Evolutionary conservation across 352 stramenopile genomes (phyloP).

Genomic region (Phytopythium aichiense): DNA sequence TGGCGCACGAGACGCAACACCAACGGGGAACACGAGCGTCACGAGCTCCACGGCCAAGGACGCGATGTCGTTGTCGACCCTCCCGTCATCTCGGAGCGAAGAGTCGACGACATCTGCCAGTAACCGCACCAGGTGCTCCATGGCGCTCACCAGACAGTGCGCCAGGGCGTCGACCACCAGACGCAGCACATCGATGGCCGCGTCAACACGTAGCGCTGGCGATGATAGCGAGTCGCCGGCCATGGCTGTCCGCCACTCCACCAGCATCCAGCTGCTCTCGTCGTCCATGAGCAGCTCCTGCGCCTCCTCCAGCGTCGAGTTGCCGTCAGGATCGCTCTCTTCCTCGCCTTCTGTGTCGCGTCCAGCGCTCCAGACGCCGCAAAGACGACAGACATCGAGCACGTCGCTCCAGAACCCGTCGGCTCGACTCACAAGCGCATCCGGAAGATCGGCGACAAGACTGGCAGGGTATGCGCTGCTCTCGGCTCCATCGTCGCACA

Average conservation of each 20-base stretch:
- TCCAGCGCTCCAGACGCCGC: constrained; percentile 37
- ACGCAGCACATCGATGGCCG: constrained; percentile 27
- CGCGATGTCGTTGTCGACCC: not conserved
- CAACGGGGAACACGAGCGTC: constrained; percentile 30
- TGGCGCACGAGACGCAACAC: constrained; percentile 17
- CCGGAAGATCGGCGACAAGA: not conserved
- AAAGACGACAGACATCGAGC: constrained; percentile 23
- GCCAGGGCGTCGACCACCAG: constrained; percentile 47
- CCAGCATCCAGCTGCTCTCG: constrained; percentile 19
- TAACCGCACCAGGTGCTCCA: constrained; percentile 34
- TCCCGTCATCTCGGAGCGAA: not conserved
- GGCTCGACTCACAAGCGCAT: constrained; percentile 8
- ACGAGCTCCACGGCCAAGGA: constrained; percentile 20
- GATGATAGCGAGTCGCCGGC: not conserved
- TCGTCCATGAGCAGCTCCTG: constrained; percentile 35
- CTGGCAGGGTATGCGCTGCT: not conserved
- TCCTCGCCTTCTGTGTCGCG: constrained; percentile 12
- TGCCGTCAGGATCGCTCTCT: not conserved
- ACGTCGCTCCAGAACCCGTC: constrained; percentile 26
- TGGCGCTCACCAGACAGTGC: constrained; percentile 45
- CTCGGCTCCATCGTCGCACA: not conserved
- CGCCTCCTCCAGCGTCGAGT: constrained; percentile 21
- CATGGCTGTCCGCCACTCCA: constrained; percentile 15
- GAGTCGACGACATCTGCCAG: constrained; percentile 6
- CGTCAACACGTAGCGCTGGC: not conserved